Evolutionary conservation across 495 filamentous ascomycete genomes (phyloP).

Genomic region (Aspergillus conjunctus): DNA sequence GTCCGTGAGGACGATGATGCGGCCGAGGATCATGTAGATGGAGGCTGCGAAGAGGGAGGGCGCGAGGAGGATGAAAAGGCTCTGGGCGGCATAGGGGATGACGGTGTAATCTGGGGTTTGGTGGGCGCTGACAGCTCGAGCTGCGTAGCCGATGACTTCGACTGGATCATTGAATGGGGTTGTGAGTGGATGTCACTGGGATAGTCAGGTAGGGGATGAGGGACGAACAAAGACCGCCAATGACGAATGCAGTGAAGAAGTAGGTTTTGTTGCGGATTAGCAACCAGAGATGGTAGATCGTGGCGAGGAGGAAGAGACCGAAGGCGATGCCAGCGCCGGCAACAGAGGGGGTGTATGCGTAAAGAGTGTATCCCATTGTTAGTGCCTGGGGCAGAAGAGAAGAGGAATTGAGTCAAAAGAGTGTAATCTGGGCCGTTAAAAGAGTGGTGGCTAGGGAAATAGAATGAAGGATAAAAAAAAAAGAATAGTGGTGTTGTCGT

Average conservation of each 20-base stretch:
- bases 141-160: conserved; percentile 57
- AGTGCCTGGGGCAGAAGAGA: too few species aligned
- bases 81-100: conserved; percentile 31
- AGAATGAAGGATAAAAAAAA: too few species aligned
- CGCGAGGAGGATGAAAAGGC: conserved; percentile 29
- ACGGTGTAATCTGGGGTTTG: conserved; percentile 29
- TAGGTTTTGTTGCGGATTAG: conserved; percentile 52
- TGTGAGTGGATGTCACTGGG: not conserved
- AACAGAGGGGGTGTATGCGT: not conserved
- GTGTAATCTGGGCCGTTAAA: too few species aligned
- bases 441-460: too few species aligned
- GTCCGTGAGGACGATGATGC: conserved; percentile 44
- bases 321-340: not conserved
- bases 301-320: not conserved
- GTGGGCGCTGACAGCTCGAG: conserved; percentile 39
- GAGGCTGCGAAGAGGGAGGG: conserved; percentile 54
- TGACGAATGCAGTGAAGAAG: conserved; percentile 62
- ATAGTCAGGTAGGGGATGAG: not conserved
- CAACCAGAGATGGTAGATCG: not conserved
- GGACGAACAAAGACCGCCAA: conserved; percentile 59
- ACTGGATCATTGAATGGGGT: conserved; percentile 30
- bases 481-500: too few species aligned
- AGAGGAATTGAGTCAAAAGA: too few species aligned
- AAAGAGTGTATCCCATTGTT: not conserved
- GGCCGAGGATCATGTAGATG: conserved; percentile 57